These are phyloP conservation scores for Sarcodon sp. DNA, from an alignment of 768 basidiomycete species.

Conservation along the genomic window DNA sequence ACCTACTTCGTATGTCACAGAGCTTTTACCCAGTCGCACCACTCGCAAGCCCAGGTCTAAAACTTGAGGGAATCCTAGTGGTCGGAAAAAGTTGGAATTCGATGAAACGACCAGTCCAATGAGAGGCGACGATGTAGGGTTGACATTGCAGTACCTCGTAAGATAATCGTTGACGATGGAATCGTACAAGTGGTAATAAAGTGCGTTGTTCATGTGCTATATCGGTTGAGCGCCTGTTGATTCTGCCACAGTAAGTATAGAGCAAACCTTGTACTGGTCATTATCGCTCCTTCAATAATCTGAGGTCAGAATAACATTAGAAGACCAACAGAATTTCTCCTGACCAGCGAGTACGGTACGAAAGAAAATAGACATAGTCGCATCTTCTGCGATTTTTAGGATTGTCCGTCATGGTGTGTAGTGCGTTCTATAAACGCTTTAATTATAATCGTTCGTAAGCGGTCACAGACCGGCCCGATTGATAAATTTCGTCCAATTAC, in stretches of 20 bases:
- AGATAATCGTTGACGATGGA: constrained; percentile 75
- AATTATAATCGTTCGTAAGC: no score
- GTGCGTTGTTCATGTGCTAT: constrained; percentile 61
- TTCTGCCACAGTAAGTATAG: no score
- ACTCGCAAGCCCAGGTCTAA: constrained; percentile 63
- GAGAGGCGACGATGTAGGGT: constrained; percentile 32
- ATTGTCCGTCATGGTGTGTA: neutral
- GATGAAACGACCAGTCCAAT: constrained; percentile 78
- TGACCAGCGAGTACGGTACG: constrained; percentile 62
- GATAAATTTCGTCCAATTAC: no score
- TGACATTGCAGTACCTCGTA: constrained; percentile 45
- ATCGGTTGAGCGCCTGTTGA: no score
- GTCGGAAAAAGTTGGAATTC: constrained; percentile 63
- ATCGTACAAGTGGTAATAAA: constrained; percentile 77
- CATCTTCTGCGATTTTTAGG: constrained; percentile 20
- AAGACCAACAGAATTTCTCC: neutral
- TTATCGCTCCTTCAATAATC: constrained; percentile 61
- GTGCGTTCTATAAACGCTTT: no score
- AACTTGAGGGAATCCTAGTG: constrained; percentile 60
- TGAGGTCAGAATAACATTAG: constrained; percentile 1
- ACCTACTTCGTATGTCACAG: constrained; percentile 70
- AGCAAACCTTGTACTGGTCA: constrained; percentile 46
- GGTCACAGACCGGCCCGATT: no score
- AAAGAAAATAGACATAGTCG: constrained; percentile 48
- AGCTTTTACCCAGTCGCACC: constrained; percentile 55